Conservation (phyloP, 1,284 basidiomycete genomes). For the Cutaneotrichosporon sp. region DNA sequence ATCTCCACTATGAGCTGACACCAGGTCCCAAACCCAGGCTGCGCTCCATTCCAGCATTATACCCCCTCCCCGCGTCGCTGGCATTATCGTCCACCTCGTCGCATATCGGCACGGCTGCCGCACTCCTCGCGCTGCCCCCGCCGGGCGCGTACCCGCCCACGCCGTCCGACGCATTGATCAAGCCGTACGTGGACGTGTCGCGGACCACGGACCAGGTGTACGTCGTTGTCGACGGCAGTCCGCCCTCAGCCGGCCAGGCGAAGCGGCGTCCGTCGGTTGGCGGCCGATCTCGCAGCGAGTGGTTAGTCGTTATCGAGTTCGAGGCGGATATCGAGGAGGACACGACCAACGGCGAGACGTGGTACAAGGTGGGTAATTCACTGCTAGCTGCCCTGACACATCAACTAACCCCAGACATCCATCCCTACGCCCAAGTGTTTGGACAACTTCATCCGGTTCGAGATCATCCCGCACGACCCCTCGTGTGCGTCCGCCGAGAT, state of each 20-base stretch:
- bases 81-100: conserved; percentile 1
- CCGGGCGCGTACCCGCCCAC: conserved; percentile 24
- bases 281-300: conserved; percentile 29
- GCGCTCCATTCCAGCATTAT: conserved; percentile 28
- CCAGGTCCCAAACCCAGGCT: conserved; percentile 22
- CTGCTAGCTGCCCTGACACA: too few species aligned
- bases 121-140: conserved; percentile 24
- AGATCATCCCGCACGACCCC: conserved; percentile 22
- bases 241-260: conserved; percentile 1
- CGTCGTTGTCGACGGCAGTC: conserved; percentile 25
- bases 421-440: conserved; percentile 37
- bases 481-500: conserved; percentile 26
- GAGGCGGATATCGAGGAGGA: conserved; percentile 26
- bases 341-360: conserved; percentile 12
- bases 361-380: conserved; percentile 26
- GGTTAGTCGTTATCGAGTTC: conserved; percentile 35
- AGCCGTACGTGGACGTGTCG: conserved; percentile 33
- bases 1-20: background rate
- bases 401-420: conserved; percentile 1
- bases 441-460: conserved; percentile 38
- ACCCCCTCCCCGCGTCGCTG: conserved; percentile 29
- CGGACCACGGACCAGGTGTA: conserved; percentile 34
- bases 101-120: conserved; percentile 20
- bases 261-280: background rate
- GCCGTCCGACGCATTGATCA: conserved; percentile 3